A percentile compares a stretch with the other conserved stretches of the same genome.
phyloP scores from a whole-genome alignment of 176 grass and related monocot species.

The Rhynchospora pubera region DNA sequence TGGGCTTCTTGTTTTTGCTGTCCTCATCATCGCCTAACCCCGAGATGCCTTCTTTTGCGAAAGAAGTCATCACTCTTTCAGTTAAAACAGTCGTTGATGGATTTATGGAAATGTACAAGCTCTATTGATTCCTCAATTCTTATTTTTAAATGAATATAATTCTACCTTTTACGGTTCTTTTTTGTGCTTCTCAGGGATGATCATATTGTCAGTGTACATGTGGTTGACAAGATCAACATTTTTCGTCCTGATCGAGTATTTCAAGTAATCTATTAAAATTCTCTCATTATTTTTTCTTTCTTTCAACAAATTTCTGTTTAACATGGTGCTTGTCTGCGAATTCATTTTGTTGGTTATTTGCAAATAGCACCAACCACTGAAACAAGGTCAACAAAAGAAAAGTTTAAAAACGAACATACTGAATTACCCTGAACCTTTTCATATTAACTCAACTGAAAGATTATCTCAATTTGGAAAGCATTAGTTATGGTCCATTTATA shows the following conservation, averaged over 20 bases:
- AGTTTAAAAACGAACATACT: not conserved
- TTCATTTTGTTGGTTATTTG: not conserved
- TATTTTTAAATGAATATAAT: constrained; percentile 22
- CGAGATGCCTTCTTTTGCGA: constrained; percentile 68
- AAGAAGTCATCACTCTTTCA: constrained; percentile 45
- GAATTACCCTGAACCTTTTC: not conserved
- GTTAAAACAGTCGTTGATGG: constrained; percentile 89
- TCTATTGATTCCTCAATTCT: constrained; percentile 16
- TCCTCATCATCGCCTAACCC: constrained; percentile 38
- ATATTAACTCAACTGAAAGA: not conserved
- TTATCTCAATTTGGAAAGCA: not conserved
- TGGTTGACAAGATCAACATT: constrained; percentile 86
- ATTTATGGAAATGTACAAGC: constrained; percentile 72
- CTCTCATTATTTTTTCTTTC: not conserved
- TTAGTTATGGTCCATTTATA: not conserved
- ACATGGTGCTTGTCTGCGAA: not conserved
- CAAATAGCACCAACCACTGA: not conserved
- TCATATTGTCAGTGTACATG: constrained; percentile 30
- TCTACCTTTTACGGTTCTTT: not conserved
- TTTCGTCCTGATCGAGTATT: constrained; percentile 92
- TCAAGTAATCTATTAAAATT: constrained; percentile 44
- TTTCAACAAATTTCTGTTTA: not conserved
- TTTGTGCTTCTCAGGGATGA: constrained; percentile 45
- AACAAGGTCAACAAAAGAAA: not conserved
- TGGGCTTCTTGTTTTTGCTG: constrained; percentile 63